Base-by-base conservation (phyloP, 2,329 filamentous ascomycete species). In the Neonectria punicea region DNA sequence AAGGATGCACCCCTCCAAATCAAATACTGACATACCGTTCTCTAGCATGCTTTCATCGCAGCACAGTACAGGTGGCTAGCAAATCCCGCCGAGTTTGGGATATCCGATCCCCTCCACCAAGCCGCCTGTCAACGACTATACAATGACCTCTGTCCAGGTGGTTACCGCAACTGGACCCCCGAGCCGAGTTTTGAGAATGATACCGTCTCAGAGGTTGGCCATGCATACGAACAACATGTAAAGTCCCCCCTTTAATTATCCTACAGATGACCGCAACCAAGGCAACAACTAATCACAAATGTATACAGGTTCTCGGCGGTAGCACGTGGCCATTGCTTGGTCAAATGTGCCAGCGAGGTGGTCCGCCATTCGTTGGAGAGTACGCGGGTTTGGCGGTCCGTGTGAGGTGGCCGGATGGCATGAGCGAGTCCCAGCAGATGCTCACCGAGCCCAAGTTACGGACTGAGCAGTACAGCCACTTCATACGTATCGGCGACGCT, bases 141-240 rank as follows among this genome's bases (percentile, higher is more conserved):
- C 5, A 1, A 16, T 0, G 64, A 67, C 6, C 28, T 75, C n/a
- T 46, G 22, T 10, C 65, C 65, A n/a, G 4, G 2, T 0, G 41
- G 3, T 2, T 6, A 18, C 39, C 2, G 4, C 4, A 39, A 25
- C 61, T 51, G 11, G 1, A 11, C 1, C 18, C 4, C 44, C 4
- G 75, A 76, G 28, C 70, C 70, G 13, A 70, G 65, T 51, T 77
- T 74, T 53, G 68, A 75, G 18, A 28, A 73, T 16, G 74, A 77
- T 34, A 53, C 59, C 14, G 28, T 32, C 3, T 18, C 34, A 14
- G 76, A 77, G 44, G 55, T 67, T 46, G 76, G 76, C 1, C 68
- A 70, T 55, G 66, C 68, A n/a, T 72, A 68, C 39, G 73, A 77
- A 49, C 64, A n/a, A 11, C 56, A 67, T 36, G 63, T 66, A 51